A percentile compares a stretch with the other conserved stretches of the same genome.
Evolutionary conservation across 108 stramenopile genomes (phyloP).

Genomic region (Schizochytrium sp.): DNA sequence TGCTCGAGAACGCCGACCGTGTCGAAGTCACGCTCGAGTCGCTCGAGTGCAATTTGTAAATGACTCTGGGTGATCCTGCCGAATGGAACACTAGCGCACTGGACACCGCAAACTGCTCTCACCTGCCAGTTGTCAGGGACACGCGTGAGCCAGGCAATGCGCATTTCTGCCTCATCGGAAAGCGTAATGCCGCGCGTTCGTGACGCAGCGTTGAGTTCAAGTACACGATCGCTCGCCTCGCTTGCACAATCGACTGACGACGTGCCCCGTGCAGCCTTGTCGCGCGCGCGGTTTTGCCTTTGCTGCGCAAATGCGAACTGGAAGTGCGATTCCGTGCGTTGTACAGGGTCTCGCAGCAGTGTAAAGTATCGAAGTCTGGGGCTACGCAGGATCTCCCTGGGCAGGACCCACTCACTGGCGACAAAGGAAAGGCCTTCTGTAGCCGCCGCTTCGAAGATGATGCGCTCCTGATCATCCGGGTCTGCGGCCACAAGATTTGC

Average conservation of each 20-base stretch:
- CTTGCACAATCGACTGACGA: not conserved
- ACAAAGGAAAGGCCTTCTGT: not conserved
- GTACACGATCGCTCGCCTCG: not conserved
- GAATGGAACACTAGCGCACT: not conserved
- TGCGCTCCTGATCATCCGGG: not conserved
- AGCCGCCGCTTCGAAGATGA: not conserved
- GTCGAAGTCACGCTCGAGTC: not conserved
- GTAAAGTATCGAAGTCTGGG: not conserved
- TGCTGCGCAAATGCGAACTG: not conserved
- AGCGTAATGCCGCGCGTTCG: not conserved
- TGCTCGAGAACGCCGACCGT: not conserved
- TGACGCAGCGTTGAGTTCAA: not conserved
- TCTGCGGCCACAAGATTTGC: not conserved
- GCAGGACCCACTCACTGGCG: conserved; percentile 10
- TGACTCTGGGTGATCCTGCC: not conserved
- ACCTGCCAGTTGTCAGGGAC: not conserved
- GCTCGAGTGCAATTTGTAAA: not conserved
- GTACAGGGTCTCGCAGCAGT: not conserved
- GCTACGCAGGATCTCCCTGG: not conserved
- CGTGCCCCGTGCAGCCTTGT: not conserved
- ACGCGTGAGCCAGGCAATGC: not conserved
- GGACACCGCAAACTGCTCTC: not conserved
- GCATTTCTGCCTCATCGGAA: not conserved
- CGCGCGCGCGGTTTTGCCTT: not conserved
- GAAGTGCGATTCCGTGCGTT: not conserved